Conservation (phyloP, 1,139 yeast genomes). For the Saccharomyces hybrid region DNA sequence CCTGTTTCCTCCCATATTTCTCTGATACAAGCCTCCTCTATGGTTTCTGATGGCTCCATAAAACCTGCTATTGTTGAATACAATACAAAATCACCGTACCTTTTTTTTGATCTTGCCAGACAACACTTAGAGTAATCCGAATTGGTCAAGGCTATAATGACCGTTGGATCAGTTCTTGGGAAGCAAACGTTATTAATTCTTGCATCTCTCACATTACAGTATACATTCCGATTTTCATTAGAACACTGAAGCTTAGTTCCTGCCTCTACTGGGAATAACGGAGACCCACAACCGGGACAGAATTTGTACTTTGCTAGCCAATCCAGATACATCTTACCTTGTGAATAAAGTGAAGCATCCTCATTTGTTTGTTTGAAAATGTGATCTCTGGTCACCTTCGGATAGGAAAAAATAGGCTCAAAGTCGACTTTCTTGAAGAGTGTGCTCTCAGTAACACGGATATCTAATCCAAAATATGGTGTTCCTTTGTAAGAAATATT, state of each 20-base stretch:
- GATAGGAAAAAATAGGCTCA: conserved; percentile 5
- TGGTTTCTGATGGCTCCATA: conserved; percentile 89
- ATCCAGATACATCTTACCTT: conserved; percentile 77
- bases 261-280: conserved; percentile 63
- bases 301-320: conserved; percentile 71
- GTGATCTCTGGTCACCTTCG: conserved; percentile 10
- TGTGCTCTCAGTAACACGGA: conserved; percentile 32
- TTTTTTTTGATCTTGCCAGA: conserved; percentile 61
- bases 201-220: conserved; percentile 50
- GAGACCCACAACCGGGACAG: conserved; percentile 85
- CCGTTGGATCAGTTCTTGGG: conserved; percentile 87
- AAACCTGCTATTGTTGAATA: conserved; percentile 90
- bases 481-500: conserved; percentile 46
- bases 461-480: conserved; percentile 73
- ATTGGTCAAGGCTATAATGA: conserved; percentile 72
- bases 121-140: conserved; percentile 53
- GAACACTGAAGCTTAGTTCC: conserved; percentile 73
- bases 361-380: conserved; percentile 31
- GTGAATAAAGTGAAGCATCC: conserved; percentile 65
- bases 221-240: conserved; percentile 25
- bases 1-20: conserved; percentile 98
- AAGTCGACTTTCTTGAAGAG: conserved; percentile 13
- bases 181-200: conserved; percentile 53
- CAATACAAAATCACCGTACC: conserved; percentile 42
- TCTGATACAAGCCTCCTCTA: conserved; percentile 79